Evolutionary conservation across 148 eudicot species (phyloP).

Genomic region (Nepenthes mirabilis): DNA sequence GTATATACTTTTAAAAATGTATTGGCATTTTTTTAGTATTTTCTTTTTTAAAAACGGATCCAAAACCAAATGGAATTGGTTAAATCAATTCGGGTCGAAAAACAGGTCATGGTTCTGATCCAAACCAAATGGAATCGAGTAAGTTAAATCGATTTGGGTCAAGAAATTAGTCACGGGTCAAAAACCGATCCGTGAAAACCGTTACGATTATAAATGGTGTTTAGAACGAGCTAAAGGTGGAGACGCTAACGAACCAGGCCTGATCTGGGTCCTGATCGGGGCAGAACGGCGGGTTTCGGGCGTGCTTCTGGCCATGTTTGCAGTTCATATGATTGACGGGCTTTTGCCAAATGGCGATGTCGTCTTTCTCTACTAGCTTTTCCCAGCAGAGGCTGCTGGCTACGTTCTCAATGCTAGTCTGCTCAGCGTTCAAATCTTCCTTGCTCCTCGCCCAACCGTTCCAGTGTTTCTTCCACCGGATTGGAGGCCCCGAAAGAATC

Average conservation of each 20-base stretch:
- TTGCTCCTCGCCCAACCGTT: conserved; percentile 85
- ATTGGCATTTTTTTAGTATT: no score
- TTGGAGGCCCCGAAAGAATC: conserved; percentile 96
- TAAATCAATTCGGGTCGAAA: no score
- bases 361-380: conserved; percentile 53
- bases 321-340: conserved; percentile 51
- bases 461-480: conserved; percentile 74
- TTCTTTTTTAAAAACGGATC: no score
- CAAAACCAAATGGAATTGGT: no score
- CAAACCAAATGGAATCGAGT: no score
- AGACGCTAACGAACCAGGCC: conserved; percentile 43
- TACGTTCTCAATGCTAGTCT: conserved; percentile 53
- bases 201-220: background rate
- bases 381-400: conserved; percentile 80
- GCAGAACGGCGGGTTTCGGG: conserved; percentile 47
- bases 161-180: no score
- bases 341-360: conserved; percentile 92
- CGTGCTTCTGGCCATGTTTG: conserved; percentile 41
- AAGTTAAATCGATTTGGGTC: no score
- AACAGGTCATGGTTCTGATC: no score
- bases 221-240: background rate
- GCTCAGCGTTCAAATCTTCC: conserved; percentile 62
- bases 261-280: conserved; percentile 45
- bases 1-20: no score
- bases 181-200: no score